Evolutionary conservation across 2,329 filamentous ascomycete genomes (phyloP).

Genomic region (Penicillium sp.): DNA sequence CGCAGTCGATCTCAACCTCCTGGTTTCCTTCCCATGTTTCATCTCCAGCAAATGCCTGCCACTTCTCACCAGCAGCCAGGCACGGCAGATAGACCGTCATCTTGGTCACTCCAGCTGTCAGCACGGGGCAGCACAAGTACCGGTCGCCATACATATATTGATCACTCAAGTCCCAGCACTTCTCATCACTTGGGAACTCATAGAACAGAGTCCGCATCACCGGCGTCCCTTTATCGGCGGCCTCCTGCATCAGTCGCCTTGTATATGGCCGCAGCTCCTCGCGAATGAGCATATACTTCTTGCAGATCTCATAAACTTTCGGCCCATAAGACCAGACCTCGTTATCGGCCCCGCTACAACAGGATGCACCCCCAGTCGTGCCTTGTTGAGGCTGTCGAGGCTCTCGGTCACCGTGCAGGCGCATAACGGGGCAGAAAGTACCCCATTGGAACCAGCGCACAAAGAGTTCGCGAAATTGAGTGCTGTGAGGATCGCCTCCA

Average conservation of each 20-base stretch:
- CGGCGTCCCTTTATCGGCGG: not conserved
- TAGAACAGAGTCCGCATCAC: conserved; percentile 1
- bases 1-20: not conserved
- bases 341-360: conserved; percentile 66
- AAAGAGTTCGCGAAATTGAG: conserved; percentile 62
- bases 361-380: conserved; percentile 23
- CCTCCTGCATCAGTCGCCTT: not conserved
- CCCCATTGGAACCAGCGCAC: conserved; percentile 70
- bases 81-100: not conserved
- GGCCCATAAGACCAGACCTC: conserved; percentile 31
- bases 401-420: conserved; percentile 65
- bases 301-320: not conserved
- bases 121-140: not conserved
- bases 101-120: not conserved
- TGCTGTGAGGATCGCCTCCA: conserved; percentile 59
- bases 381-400: conserved; percentile 45
- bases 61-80: not conserved
- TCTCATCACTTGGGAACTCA: not conserved
- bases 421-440: conserved; percentile 66
- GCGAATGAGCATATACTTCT: conserved; percentile 2
- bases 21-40: not conserved
- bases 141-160: not conserved
- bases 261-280: conserved; percentile 2
- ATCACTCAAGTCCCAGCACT: not conserved
- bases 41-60: not conserved